These are phyloP conservation scores for Brasenia schreberi DNA, from an alignment of 164 flowering plant species.

Conservation along the genomic window DNA sequence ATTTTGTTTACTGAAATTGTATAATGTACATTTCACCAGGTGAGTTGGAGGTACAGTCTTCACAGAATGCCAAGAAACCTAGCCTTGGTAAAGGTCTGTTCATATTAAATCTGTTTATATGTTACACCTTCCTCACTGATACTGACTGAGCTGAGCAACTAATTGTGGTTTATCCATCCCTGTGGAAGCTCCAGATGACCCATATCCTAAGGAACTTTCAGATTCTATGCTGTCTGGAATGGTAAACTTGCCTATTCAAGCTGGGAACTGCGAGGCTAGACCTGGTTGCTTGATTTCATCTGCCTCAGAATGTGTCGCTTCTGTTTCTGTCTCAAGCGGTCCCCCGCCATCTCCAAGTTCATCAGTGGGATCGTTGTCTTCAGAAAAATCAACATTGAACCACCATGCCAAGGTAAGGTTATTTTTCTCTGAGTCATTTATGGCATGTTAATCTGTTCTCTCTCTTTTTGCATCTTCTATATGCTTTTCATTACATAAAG, in stretches of 20 bases:
- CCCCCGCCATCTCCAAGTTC: slow-evolving; percentile 83
- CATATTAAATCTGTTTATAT: slow-evolving; percentile 27
- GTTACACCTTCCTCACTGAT: slow-evolving; percentile 10
- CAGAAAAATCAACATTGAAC: slow-evolving; percentile 86
- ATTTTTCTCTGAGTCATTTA: background rate
- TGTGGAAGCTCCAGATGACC: slow-evolving; percentile 22
- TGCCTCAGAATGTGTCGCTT: slow-evolving; percentile 40
- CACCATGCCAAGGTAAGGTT: slow-evolving; percentile 80
- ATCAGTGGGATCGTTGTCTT: slow-evolving; percentile 75
- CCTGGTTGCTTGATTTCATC: slow-evolving; percentile 62
- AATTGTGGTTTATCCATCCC: slow-evolving; percentile 12
- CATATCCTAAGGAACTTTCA: slow-evolving; percentile 17
- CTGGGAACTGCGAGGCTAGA: slow-evolving; percentile 30
- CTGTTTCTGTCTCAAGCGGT: slow-evolving; percentile 31
- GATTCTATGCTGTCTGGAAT: slow-evolving; percentile 27
- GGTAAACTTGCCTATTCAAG: slow-evolving; percentile 20
- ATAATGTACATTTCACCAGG: background rate
- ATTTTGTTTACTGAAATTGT: background rate
- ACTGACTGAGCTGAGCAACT: background rate
- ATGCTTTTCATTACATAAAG: background rate
- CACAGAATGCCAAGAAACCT: slow-evolving; percentile 18
- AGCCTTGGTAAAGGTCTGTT: slow-evolving; percentile 25
- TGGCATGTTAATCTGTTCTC: background rate
- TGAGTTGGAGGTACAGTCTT: slow-evolving; percentile 20
- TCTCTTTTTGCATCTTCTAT: background rate